A percentile compares a stretch with the other conserved stretches of the same genome.
phyloP scores from a whole-genome alignment of 2,329 filamentous ascomycete species.

The Talaromyces sp. region DNA sequence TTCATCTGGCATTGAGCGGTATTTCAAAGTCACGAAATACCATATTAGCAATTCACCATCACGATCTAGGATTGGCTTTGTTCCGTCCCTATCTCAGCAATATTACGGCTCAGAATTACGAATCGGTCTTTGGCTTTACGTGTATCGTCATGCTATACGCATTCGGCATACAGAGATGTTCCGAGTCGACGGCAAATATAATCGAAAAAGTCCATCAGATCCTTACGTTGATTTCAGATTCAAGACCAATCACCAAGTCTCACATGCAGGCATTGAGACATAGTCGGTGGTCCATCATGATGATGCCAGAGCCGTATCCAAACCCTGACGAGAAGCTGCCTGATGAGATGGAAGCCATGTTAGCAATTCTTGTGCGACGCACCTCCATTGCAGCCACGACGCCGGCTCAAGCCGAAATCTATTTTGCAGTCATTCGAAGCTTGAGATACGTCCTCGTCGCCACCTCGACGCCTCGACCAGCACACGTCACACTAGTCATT shows the following conservation, averaged over 20 bases:
- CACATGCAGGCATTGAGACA: background rate
- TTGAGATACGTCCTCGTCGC: conserved; percentile 5
- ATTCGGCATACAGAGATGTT: conserved; percentile 16
- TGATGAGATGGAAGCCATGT: conserved; percentile 11
- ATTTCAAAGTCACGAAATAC: conserved; percentile 8
- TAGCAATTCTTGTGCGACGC: conserved; percentile 2
- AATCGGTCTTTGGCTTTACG: conserved; percentile 11
- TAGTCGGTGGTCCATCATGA: conserved; percentile 10
- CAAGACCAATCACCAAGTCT: conserved; percentile 1
- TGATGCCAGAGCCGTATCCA: conserved; percentile 9
- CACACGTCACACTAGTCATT: background rate
- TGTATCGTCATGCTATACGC: conserved; percentile 11
- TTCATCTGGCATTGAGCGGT: conserved; percentile 11
- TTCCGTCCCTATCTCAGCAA: conserved; percentile 7
- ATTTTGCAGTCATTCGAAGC: conserved; percentile 6
- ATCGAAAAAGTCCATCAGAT: conserved; percentile 15
- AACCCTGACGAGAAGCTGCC: background rate
- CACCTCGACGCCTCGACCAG: background rate
- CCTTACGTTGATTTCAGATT: conserved; percentile 10
- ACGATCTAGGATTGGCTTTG: conserved; percentile 10
- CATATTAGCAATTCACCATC: conserved; percentile 11
- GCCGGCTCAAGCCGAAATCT: background rate
- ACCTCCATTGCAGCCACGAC: background rate
- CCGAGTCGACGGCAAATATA: conserved; percentile 5
- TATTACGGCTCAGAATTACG: conserved; percentile 2